phyloP scores from a whole-genome alignment of 306 rosid species.

The Cucumis cinereus region DNA sequence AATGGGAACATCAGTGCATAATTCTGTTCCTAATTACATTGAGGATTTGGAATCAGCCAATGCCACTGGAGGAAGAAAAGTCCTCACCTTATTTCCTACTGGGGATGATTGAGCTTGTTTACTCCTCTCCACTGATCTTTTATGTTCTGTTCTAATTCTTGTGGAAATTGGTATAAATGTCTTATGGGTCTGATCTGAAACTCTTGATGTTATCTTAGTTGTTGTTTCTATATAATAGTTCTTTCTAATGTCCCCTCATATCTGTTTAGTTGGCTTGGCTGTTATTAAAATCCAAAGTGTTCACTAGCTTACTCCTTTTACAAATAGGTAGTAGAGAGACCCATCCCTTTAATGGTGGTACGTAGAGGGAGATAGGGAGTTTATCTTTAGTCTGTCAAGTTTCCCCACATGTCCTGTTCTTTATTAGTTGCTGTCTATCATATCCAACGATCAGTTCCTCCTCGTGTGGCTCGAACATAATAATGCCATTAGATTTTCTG shows the following conservation, averaged over 20 bases:
- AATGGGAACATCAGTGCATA: constrained; percentile 63
- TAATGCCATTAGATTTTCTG: constrained; percentile 1
- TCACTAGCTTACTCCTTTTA: not conserved
- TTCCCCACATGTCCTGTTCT: not conserved
- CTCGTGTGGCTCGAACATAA: not conserved
- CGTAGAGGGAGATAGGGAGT: not conserved
- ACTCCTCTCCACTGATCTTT: not conserved
- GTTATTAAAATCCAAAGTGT: not conserved
- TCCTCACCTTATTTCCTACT: constrained; percentile 80
- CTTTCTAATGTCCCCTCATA: not conserved
- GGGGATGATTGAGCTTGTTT: constrained; percentile 66
- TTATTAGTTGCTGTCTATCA: not conserved
- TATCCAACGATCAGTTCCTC: not conserved
- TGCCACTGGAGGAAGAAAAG: constrained; percentile 73
- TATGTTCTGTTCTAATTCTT: constrained; percentile 1
- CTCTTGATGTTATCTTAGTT: not conserved
- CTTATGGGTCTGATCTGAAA: not conserved
- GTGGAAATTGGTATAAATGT: not conserved
- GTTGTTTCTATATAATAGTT: not conserved
- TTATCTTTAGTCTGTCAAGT: not conserved
- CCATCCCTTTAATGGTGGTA: not conserved
- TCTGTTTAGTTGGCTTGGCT: constrained; percentile 4
- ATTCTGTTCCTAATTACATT: constrained; percentile 32
- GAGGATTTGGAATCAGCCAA: constrained; percentile 82
- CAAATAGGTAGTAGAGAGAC: not conserved